Base-by-base conservation (phyloP, 805 yeast genomes). In the Zygoascus ofunaensis region DNA sequence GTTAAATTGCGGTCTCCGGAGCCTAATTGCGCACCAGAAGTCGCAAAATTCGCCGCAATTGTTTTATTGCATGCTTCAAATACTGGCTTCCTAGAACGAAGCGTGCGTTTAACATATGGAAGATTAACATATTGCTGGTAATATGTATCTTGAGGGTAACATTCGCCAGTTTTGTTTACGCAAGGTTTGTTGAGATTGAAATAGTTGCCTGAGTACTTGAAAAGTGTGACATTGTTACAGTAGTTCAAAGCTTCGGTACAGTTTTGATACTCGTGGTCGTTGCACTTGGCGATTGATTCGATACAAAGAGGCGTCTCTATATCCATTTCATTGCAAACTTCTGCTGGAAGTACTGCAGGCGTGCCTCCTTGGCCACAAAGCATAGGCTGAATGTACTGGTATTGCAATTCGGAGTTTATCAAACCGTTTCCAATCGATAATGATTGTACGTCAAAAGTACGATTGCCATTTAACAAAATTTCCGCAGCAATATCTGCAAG, bases 371-470 rank as follows among this genome's bases (percentile, higher is more conserved):
- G 62, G 40, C 94, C 87, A 65, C 97, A 90, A 3, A 94, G 94
- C 96, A 89, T 87, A 52, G 92, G 94, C 62, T 80, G 77, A 60
- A 84, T 86, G 63, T 78, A 78, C 48, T 75, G 74, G 58, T 82
- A 79, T 70, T 87, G 96, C 39, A 75, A 71, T 45, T 80, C 68
- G 2, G 94, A 81, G 62, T 87, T 94, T 32, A 95, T 86, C 53
- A 89, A 76, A 42, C 97, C 97, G 61, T 89, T 90, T 49, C 97
- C 97, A 56, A 89, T 87, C 59, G 89, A 60, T 15, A 89, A 79
- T 2, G 95, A 84, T 12, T 82, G 67, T 52, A 87, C 71, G 55
- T 84, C 75, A 56, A 81, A 77, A 18, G 72, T 65, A 45, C 78
- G 68, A 52, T 68, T 71, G 15, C 44, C 61, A 55, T 59, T 74